A percentile compares a stretch with the other conserved stretches of the same genome.
phyloP scores from a whole-genome alignment of 345 rosid species.

The Punica granatum region DNA sequence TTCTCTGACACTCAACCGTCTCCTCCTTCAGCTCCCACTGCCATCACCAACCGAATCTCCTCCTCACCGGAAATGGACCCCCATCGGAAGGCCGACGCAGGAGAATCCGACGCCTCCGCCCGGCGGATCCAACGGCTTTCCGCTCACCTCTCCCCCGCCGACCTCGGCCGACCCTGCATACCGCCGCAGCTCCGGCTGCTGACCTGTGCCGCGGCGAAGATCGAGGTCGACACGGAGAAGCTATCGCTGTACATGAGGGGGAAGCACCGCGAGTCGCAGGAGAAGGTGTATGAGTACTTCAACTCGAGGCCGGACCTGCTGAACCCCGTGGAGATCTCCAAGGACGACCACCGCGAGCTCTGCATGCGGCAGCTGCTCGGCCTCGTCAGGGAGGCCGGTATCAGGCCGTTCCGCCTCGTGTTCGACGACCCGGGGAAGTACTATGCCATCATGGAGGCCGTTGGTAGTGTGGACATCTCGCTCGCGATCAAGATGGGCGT shows the following conservation, averaged over 20 bases:
- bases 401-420: constrained; percentile 59
- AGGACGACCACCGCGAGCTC: constrained; percentile 70
- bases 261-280: constrained; percentile 71
- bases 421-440: constrained; percentile 77
- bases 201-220: constrained; percentile 30
- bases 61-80: constrained; percentile 6
- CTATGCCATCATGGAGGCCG: constrained; percentile 78
- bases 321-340: constrained; percentile 84
- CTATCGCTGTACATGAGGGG: constrained; percentile 64
- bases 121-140: constrained; percentile 56
- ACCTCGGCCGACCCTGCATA: constrained; percentile 15
- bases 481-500: constrained; percentile 94
- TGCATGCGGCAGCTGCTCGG: constrained; percentile 80
- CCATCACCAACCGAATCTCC: not conserved
- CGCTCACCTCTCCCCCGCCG: constrained; percentile 41
- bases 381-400: constrained; percentile 68
- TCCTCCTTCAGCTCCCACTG: not conserved
- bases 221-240: constrained; percentile 40
- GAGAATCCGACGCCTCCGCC: constrained; percentile 9
- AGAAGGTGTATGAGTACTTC: constrained; percentile 51
- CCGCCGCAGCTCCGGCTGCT: constrained; percentile 20
- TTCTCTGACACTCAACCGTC: not conserved
- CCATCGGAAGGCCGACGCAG: constrained; percentile 1
- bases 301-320: constrained; percentile 71
- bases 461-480: constrained; percentile 83